These are phyloP conservation scores for Pochonia chlamydosporia DNA, from an alignment of 2,329 filamentous ascomycete species.

Conservation along the genomic window DNA sequence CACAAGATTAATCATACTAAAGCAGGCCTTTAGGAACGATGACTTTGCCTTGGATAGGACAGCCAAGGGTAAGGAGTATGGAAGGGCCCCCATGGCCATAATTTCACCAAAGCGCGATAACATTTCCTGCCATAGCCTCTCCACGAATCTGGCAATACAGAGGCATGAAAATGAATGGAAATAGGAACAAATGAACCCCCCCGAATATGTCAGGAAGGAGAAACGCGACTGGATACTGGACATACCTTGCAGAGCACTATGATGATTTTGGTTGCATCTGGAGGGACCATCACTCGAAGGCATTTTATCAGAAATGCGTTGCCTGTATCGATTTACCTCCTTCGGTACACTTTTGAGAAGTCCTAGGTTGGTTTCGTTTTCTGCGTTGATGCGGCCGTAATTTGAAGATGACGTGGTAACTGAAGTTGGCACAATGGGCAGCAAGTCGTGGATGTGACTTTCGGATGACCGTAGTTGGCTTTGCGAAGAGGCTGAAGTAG, in stretches of 20 bases:
- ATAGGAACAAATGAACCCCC: too few species aligned
- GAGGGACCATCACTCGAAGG: not conserved
- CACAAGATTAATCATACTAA: too few species aligned
- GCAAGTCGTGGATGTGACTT: slow-evolving; percentile 2
- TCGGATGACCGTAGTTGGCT: not conserved
- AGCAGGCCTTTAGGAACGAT: too few species aligned
- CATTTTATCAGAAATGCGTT: not conserved
- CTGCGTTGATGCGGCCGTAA: slow-evolving; percentile 30
- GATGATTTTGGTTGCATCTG: not conserved
- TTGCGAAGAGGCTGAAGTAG: not conserved
- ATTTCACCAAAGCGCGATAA: too few species aligned
- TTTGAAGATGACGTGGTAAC: slow-evolving; percentile 15
- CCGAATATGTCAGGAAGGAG: too few species aligned
- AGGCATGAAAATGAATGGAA: too few species aligned
- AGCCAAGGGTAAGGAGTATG: too few species aligned
- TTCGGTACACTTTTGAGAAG: slow-evolving; percentile 22
- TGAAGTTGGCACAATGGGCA: slow-evolving; percentile 13
- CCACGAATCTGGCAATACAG: too few species aligned
- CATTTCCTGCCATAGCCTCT: too few species aligned
- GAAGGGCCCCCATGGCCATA: too few species aligned
- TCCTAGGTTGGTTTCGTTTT: slow-evolving; percentile 27
- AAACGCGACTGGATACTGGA: not conserved
- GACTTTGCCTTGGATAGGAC: too few species aligned
- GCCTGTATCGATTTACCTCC: slow-evolving; percentile 8
- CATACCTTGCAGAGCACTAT: not conserved